Evolutionary conservation across 805 yeast genomes (phyloP).

Genomic region (Metschnikowia anglica): DNA sequence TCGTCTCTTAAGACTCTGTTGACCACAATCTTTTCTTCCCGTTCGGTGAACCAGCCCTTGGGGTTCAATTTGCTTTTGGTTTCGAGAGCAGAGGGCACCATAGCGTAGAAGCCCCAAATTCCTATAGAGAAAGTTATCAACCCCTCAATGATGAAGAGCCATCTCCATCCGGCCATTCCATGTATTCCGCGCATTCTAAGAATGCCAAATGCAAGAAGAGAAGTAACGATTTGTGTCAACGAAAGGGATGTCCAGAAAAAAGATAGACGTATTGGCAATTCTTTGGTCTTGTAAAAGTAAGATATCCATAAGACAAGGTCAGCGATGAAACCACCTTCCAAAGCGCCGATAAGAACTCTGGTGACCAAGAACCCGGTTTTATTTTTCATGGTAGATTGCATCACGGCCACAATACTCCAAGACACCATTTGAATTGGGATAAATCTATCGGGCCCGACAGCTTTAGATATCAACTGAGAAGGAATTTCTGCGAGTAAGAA

Average conservation of each 20-base stretch:
- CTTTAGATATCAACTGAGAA: slow-evolving; percentile 63
- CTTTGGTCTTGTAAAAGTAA: slow-evolving; percentile 60
- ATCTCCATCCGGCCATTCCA: slow-evolving; percentile 58
- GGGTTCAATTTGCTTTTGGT: slow-evolving; percentile 50
- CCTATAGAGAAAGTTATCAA: slow-evolving; percentile 55
- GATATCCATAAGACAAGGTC: slow-evolving; percentile 55
- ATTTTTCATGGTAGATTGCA: slow-evolving; percentile 46
- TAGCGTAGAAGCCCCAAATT: slow-evolving; percentile 37
- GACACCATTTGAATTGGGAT: slow-evolving; percentile 55
- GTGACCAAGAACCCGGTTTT: slow-evolving; percentile 46
- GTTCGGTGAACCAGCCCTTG: slow-evolving; percentile 50
- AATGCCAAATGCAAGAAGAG: slow-evolving; percentile 53
- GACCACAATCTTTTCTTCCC: slow-evolving; percentile 57
- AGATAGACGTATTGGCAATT: slow-evolving; percentile 57
- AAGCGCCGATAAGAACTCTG: slow-evolving; percentile 51
- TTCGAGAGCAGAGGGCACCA: slow-evolving; percentile 57
- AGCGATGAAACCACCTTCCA: slow-evolving; percentile 68
- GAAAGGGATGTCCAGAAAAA: slow-evolving; percentile 60
- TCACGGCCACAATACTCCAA: slow-evolving; percentile 58
- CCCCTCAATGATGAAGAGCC: slow-evolving; percentile 68
- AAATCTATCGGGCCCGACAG: slow-evolving; percentile 61
- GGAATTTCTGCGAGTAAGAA: slow-evolving; percentile 63
- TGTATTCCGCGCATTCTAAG: slow-evolving; percentile 47
- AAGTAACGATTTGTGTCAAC: slow-evolving; percentile 44
- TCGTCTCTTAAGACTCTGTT: slow-evolving; percentile 62